Evolutionary conservation across 305 asterid species (phyloP).

Genomic region (Rubia tinctorum): DNA sequence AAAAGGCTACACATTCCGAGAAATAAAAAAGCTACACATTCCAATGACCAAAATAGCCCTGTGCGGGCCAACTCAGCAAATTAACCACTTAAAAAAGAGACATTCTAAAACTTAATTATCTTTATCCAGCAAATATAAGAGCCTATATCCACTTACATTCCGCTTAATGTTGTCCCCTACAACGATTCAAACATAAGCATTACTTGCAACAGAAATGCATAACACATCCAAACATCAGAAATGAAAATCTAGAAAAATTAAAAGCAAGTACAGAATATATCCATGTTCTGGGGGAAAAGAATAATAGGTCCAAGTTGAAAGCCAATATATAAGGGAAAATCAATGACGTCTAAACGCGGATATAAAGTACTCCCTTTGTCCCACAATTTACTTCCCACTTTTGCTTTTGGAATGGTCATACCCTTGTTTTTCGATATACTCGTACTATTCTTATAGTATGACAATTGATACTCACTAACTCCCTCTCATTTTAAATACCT

Average conservation of each 20-base stretch:
- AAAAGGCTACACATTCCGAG: too few species aligned
- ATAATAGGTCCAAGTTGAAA: background rate
- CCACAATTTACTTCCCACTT: background rate
- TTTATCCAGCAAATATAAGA: too few species aligned
- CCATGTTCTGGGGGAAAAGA: background rate
- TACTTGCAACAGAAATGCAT: background rate
- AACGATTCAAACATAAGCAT: too few species aligned
- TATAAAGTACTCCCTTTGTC: background rate
- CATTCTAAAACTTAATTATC: background rate
- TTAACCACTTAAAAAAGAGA: background rate
- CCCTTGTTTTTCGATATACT: background rate
- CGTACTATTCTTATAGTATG: background rate
- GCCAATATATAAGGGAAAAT: background rate
- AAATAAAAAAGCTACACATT: background rate
- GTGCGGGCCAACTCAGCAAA: background rate
- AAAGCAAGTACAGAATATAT: background rate
- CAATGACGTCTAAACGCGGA: background rate
- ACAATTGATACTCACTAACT: too few species aligned
- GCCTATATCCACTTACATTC: too few species aligned
- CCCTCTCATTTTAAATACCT: background rate
- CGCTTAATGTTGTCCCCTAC: too few species aligned
- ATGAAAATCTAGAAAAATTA: background rate
- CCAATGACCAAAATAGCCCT: background rate
- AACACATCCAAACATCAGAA: background rate
- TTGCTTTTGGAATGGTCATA: background rate